Evolutionary conservation across 257 asterid genomes (phyloP), one percentile per base, ranked within the genome.

Genomic region (Solanum corneliomulleri): DNA sequence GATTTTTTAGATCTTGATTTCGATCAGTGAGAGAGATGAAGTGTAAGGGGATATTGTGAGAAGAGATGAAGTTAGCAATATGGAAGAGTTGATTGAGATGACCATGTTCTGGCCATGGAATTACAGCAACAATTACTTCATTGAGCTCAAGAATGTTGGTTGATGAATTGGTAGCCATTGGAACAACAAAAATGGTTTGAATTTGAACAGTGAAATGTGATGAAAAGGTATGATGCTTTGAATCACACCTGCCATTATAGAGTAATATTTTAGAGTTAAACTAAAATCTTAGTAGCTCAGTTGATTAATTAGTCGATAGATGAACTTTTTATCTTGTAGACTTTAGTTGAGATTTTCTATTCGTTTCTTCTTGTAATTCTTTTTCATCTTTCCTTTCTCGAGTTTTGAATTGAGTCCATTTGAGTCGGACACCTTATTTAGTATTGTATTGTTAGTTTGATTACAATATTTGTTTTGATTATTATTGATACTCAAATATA

Each of bases 21-120:
- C 11, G 20, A 27, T 45, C 33, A 15, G 41, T 4, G 16, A 78
- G 84, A 25, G 84, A 45, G 23, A 78, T 27, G 84, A 78, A 45
- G 84, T 78, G 84, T 14, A 45, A 1, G 20, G 68, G 84, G 64
- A 80, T 45, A 29, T 16, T 47, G n/a, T 80, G 29, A 8, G 84
- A 45, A 47, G 42, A 80, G 12, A 80, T 47, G 84, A 80, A 80
- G 42, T 29, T 47, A 16, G 27, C 66, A 4, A 45, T 4, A 45
- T 80, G 66, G 41, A 80, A 80, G 6, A 80, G 84, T 78, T 27
- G 84, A 47, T 80, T 80, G 42, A 45, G 42, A 45, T 80, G 84
- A 7, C 68, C 84, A 80, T 80, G 42, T 78, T 78, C 66, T 25
- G 84, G 84, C 66, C 42, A 78, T 78, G 84, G 84, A 27, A 78